phyloP scores from a whole-genome alignment of 192 early-diverging fungal genomes.

The Backusella circina region DNA sequence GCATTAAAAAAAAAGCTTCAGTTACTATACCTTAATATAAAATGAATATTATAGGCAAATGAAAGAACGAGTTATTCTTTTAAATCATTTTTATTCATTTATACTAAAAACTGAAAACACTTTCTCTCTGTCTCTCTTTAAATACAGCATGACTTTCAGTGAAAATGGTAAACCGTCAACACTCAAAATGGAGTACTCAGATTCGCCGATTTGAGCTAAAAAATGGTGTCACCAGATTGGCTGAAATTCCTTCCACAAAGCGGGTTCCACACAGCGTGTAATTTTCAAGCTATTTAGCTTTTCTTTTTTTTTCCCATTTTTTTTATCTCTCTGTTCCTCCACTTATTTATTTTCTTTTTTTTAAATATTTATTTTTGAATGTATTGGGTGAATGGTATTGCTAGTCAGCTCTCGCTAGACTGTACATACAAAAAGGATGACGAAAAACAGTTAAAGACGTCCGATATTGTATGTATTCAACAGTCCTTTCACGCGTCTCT shows the following conservation, averaged over 20 bases:
- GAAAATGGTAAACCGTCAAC: too few species aligned
- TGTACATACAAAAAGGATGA: constrained; percentile 18
- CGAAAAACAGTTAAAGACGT: constrained; percentile 20
- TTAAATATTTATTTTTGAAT: constrained; percentile 9
- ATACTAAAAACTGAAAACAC: too few species aligned
- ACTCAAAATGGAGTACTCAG: too few species aligned
- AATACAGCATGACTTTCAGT: too few species aligned
- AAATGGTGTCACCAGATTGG: background rate
- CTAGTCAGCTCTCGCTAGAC: constrained; percentile 23
- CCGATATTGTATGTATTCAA: constrained; percentile 44
- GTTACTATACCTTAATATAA: too few species aligned
- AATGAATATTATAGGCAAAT: too few species aligned
- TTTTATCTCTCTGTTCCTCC: background rate
- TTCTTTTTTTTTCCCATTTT: background rate
- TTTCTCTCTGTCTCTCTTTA: too few species aligned
- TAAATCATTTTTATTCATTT: too few species aligned
- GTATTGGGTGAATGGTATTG: constrained; percentile 36
- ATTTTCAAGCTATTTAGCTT: background rate
- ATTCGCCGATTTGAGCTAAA: too few species aligned
- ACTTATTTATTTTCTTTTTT: background rate
- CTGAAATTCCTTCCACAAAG: background rate
- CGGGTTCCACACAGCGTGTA: background rate
- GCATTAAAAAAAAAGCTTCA: too few species aligned
- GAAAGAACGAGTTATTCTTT: too few species aligned
- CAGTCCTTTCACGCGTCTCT: constrained; percentile 46